These are phyloP conservation scores for Alternaria hordeiaustralica DNA, from an alignment of 2,329 filamentous ascomycete species.

Conservation along the genomic window DNA sequence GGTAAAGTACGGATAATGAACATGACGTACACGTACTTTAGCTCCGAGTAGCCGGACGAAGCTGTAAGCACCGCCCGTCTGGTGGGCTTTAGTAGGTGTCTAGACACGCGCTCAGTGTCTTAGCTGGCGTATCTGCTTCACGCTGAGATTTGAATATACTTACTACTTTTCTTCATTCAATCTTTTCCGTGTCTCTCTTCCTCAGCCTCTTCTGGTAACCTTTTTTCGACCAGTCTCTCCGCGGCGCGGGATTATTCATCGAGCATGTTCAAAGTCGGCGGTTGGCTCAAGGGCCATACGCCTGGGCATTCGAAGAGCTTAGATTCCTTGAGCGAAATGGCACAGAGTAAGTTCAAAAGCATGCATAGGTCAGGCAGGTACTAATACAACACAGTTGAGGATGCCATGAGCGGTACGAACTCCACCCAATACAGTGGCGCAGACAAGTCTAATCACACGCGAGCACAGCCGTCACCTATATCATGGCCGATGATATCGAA, in stretches of 20 bases:
- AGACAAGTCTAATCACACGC: conserved; percentile 32
- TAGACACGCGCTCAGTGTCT: conserved; percentile 5
- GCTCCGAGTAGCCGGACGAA: conserved; percentile 22
- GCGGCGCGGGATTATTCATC: not conserved
- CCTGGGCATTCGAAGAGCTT: conserved; percentile 61
- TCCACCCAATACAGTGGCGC: not conserved
- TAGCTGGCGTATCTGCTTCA: not conserved
- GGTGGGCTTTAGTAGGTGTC: conserved; percentile 6
- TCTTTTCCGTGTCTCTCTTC: not conserved
- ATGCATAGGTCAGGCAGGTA: not conserved
- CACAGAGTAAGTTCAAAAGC: conserved; percentile 54
- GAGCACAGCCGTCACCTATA: conserved; percentile 66
- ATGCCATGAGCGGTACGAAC: conserved; percentile 55
- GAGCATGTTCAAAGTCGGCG: conserved; percentile 45
- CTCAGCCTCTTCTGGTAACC: not conserved
- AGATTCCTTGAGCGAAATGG: conserved; percentile 64
- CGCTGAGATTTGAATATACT: not conserved
- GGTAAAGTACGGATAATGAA: conserved; percentile 6
- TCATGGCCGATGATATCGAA: conserved; percentile 91
- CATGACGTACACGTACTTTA: conserved; percentile 26
- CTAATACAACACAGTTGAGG: conserved; percentile 49
- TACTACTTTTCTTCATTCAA: not conserved
- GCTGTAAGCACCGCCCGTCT: conserved; percentile 19
- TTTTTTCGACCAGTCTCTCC: not conserved
- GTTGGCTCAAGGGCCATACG: conserved; percentile 46